Conservation (phyloP, 2,329 filamentous ascomycete species). For the Diplodia sapinea region DNA sequence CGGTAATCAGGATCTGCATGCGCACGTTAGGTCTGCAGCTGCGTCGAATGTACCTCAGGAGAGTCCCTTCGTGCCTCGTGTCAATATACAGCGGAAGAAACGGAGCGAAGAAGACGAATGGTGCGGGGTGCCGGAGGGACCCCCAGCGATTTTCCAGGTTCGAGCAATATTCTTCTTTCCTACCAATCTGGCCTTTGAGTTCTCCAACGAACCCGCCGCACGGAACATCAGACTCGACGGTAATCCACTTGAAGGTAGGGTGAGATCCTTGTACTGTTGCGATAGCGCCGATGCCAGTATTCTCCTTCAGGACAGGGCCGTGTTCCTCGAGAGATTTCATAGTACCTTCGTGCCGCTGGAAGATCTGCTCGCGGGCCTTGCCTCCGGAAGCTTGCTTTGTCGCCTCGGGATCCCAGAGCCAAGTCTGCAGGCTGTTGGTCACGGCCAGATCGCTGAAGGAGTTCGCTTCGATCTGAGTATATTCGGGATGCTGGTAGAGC, state of each 20-base stretch:
- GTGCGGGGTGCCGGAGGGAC: slow-evolving; percentile 56
- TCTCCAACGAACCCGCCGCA: slow-evolving; percentile 67
- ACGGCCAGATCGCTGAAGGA: slow-evolving; percentile 77
- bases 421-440: slow-evolving; percentile 74
- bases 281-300: slow-evolving; percentile 60
- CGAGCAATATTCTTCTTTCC: slow-evolving; percentile 54
- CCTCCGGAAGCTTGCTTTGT: slow-evolving; percentile 72
- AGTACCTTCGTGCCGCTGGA: slow-evolving; percentile 64
- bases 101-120: slow-evolving; percentile 73
- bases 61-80: slow-evolving; percentile 83
- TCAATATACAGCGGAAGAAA: slow-evolving; percentile 91
- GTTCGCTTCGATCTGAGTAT: slow-evolving; percentile 69
- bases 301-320: slow-evolving; percentile 58
- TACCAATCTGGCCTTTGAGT: slow-evolving; percentile 66
- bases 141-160: slow-evolving; percentile 56
- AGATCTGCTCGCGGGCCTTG: slow-evolving; percentile 68
- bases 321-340: slow-evolving; percentile 60
- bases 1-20: slow-evolving; percentile 76
- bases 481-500: slow-evolving; percentile 69
- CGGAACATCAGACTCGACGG: slow-evolving; percentile 58
- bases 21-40: slow-evolving; percentile 91
- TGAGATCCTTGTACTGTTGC: slow-evolving; percentile 59
- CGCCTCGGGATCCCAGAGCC: slow-evolving; percentile 76
- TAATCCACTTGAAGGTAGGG: slow-evolving; percentile 74
- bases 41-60: slow-evolving; percentile 85